Evolutionary conservation across 495 filamentous ascomycete genomes (phyloP), one percentile per base, ranked within the genome.

Genomic region (Aspergillus baeticus): DNA sequence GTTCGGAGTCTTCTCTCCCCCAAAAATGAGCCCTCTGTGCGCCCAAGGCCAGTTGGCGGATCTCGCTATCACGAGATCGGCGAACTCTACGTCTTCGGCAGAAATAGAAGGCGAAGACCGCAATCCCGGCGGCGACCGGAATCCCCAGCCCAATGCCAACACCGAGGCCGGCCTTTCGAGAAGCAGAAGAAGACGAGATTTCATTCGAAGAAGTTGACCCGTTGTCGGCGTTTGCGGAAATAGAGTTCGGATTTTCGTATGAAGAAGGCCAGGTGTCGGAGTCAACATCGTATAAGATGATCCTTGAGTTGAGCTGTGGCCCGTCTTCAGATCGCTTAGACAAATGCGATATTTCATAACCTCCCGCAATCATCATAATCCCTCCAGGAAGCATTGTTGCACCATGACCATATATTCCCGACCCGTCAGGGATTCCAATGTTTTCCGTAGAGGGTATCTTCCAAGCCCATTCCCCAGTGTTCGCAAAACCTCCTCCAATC

Each of bases 351-450:
- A 96, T 95, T 10, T 64, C 74, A 58, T 89, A 91, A 2, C 93
- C 93, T 14, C 93, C 93, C 41, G 86, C 80, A 23, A 96, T 74
- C 87, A 97, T 89, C 89, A 98, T 90, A 0, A 96, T 81, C 58
- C 87, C 88, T 2, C 92, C 93, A 17, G 89, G 87, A 14, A 98
- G 80, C 78, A 96, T 82, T 5, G 77, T 81, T 5, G 90, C 90
- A 2, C 87, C 93, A 68, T 98, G 93, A 4, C 93, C 93, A 64
- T 89, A 95, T 3, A 95, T 73, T 0, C 90, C 91, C 3, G 75
- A 62, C 6, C 80, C 81, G 47, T 77, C 69, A 2, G 68, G 55
- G 2, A 81, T 69, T 1, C 70, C 75, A n/a, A 58, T 26, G 13
- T 72, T 74, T 29, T 55, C 53, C 5, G 67, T 62, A 2, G 71